A percentile compares a stretch with the other conserved stretches of the same genome.
Conservation (phyloP, 1,284 basidiomycete genomes). For the Microbotryomycetes sp. region DNA sequence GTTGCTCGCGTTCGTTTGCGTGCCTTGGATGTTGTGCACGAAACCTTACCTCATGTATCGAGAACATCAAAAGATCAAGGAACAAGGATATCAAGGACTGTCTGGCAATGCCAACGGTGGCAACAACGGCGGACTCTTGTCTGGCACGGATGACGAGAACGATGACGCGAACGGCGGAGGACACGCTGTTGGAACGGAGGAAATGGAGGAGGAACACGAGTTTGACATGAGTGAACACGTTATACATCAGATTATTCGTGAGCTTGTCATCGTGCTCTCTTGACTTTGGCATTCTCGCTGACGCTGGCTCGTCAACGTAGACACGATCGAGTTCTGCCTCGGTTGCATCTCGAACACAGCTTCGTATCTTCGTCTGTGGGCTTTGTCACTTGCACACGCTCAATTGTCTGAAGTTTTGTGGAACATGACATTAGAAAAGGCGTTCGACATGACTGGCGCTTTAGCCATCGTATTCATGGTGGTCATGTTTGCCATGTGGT, state of each 20-base stretch:
- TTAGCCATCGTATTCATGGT: constrained; percentile 56
- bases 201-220: constrained; percentile 34
- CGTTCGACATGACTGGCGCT: constrained; percentile 41
- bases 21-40: constrained; percentile 87
- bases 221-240: constrained; percentile 88
- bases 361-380: constrained; percentile 98
- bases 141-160: constrained; percentile 67
- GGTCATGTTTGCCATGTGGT: constrained; percentile 72
- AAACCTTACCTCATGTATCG: constrained; percentile 94
- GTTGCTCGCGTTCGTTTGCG: constrained; percentile 74
- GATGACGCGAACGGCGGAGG: constrained; percentile 56
- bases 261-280: constrained; percentile 6
- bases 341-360: constrained; percentile 99
- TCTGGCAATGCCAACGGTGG: constrained; percentile 49
- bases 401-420: constrained; percentile 83
- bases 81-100: constrained; percentile 70
- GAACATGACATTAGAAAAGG: constrained; percentile 41
- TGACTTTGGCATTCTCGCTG: constrained; percentile 25
- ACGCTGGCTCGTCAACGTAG: not conserved
- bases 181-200: constrained; percentile 36
- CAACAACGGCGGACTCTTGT: constrained; percentile 47
- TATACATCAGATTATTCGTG: constrained; percentile 92
- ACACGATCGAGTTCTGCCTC: constrained; percentile 94
- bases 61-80: constrained; percentile 78
- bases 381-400: constrained; percentile 93